Evolutionary conservation across 768 basidiomycete genomes (phyloP).

Genomic region (Boletus sensibilis): DNA sequence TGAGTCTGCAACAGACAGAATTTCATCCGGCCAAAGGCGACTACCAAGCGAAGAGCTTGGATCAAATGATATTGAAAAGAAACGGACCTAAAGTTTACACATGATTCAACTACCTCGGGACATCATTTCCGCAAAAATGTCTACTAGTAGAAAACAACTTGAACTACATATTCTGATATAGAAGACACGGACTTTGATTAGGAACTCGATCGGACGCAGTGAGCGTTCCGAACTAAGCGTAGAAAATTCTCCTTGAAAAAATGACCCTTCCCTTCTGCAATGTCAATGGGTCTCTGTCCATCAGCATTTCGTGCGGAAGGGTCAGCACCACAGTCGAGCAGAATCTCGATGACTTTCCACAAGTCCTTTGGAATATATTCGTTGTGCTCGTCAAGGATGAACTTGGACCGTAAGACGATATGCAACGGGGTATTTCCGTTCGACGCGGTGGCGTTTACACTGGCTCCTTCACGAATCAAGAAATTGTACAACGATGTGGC

Average conservation of each 20-base stretch:
- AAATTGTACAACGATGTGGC: neutral
- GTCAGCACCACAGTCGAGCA: neutral
- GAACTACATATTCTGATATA: neutral
- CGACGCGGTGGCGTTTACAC: neutral
- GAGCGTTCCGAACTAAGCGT: neutral
- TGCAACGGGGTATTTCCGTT: neutral
- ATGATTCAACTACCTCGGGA: too few relatives aligned
- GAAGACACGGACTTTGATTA: neutral
- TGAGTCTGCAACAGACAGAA: too few relatives aligned
- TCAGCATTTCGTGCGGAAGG: neutral
- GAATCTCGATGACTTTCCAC: neutral
- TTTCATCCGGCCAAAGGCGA: too few relatives aligned
- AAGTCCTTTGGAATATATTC: accelerated
- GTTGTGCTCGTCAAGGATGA: neutral
- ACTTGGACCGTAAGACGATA: neutral
- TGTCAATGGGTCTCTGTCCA: neutral
- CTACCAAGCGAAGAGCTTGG: too few relatives aligned
- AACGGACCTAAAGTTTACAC: too few relatives aligned
- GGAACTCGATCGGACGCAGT: neutral
- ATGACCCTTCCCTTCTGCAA: neutral
- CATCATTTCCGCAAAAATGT: neutral
- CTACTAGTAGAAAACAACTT: neutral
- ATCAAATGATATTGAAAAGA: too few relatives aligned
- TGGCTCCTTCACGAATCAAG: neutral
- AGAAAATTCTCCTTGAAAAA: neutral